Conservation (phyloP, 176 grass and related monocot species). For the Tillandsia leiboldiana region DNA sequence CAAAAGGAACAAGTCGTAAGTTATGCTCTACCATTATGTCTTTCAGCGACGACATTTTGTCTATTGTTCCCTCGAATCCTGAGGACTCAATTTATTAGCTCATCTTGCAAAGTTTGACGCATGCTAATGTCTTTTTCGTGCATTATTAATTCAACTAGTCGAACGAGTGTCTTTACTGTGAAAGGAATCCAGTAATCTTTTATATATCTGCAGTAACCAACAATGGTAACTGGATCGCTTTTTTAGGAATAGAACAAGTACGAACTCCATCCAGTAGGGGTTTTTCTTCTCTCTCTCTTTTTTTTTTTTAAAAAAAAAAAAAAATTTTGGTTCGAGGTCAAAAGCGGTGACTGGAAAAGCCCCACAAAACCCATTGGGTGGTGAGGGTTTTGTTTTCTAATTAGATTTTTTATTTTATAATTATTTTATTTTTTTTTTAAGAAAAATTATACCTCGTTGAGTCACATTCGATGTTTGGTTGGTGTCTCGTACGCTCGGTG, state of each 20-base stretch:
- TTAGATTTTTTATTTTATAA: too few relatives aligned
- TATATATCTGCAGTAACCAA: not conserved
- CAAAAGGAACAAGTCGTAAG: not conserved
- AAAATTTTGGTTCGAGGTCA: too few relatives aligned
- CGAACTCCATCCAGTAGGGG: too few relatives aligned
- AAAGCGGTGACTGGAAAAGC: too few relatives aligned
- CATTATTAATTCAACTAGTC: not conserved
- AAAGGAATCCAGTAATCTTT: not conserved
- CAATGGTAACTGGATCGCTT: too few relatives aligned
- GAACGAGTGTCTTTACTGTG: not conserved
- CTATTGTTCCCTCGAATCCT: not conserved
- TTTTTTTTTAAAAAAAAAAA: too few relatives aligned
- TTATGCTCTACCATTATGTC: not conserved
- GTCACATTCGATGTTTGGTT: not conserved
- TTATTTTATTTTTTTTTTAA: too few relatives aligned
- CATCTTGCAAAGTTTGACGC: not conserved
- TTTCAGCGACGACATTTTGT: not conserved
- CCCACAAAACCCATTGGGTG: too few relatives aligned
- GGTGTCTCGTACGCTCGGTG: not conserved
- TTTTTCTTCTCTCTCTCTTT: too few relatives aligned
- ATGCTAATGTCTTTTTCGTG: not conserved
- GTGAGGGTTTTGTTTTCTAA: too few relatives aligned
- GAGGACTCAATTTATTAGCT: not conserved
- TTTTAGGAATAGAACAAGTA: too few relatives aligned
- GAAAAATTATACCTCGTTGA: too few relatives aligned